Base-by-base conservation (phyloP, 352 stramenopile genomes). In the Phytopythium helicoides region DNA sequence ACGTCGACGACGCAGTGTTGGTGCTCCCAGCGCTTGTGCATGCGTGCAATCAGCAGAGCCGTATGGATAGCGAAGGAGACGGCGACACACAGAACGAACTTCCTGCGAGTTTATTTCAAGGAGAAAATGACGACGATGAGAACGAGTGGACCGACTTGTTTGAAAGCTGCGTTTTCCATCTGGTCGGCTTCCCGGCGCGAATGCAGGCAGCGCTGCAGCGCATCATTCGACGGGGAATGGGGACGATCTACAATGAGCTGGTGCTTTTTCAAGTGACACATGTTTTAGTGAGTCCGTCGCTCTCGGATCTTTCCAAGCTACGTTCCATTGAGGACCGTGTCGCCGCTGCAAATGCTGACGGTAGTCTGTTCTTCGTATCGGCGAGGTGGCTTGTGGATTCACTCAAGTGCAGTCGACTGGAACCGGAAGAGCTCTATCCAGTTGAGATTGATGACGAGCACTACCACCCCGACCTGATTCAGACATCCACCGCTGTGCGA, bases 361-460 rank as follows among this genome's bases (percentile, higher is more conserved):
- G 54, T 1, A 57, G 54, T 8, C 46, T 89, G 12, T 54, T 69
- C 16, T 86, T 87, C 35, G 68, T 92, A 6, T 88, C 81, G 16
- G 54, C 74, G 16, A 71, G 66, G 22, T 92, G 81, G 81, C 22
- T 92, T 10, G 57, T 89, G n/a, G 75, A 92, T 41, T 79, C 55
- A 18, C 28, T 87, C 47, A 76, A 76, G 59, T 79, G 68, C 19
- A 46, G 71, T 14, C 56, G 67, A 1, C 50, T 87, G 8, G 67
- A 87, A 18, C 76, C 72, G 1, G 81, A 92, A 51, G 73, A 76
- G 49, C 50, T 85, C 21, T 92, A 88, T 39, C 78, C 81, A 15
- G 64, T 87, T 3, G 76, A 85, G 45, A 71, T 87, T 21, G 71
- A 86, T 47, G 61, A 71, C 0, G 35, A 67, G 0, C 47, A 66